Evolutionary conservation across 352 stramenopile species (phyloP).

Genomic region (Pythium phragmiticola): DNA sequence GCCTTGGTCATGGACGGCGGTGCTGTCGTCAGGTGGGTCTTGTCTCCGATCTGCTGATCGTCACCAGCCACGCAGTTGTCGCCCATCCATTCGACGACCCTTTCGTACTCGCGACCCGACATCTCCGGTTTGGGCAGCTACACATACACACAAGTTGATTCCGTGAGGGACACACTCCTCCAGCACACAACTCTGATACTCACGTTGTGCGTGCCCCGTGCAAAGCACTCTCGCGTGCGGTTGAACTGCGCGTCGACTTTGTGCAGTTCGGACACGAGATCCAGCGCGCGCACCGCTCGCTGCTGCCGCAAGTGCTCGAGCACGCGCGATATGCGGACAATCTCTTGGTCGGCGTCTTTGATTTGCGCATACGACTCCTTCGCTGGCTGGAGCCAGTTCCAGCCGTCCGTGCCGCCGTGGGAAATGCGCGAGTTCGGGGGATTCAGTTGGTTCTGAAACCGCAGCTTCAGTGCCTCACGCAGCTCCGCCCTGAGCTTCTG

Average conservation of each 20-base stretch:
- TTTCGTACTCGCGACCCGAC: conserved; percentile 14
- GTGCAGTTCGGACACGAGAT: not conserved
- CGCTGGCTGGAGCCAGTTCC: conserved; percentile 23
- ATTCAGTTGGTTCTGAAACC: too few relatives aligned
- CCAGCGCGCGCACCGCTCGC: not conserved
- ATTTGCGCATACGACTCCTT: conserved; percentile 3
- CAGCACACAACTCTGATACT: not conserved
- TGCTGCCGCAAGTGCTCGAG: conserved; percentile 10
- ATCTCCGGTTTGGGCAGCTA: conserved; percentile 12
- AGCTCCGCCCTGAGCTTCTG: not conserved
- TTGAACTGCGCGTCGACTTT: conserved; percentile 12
- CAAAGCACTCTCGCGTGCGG: conserved; percentile 17
- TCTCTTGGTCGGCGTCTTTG: not conserved
- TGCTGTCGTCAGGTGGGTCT: not conserved
- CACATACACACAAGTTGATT: not conserved
- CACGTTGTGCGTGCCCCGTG: conserved; percentile 5
- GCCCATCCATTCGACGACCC: conserved; percentile 25
- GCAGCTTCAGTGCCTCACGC: not conserved
- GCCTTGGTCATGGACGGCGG: conserved; percentile 6
- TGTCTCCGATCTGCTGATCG: not conserved
- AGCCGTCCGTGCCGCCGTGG: not conserved
- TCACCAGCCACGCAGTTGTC: not conserved
- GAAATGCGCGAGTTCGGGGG: too few relatives aligned
- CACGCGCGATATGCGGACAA: conserved; percentile 6
- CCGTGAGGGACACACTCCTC: not conserved